A percentile compares a stretch with the other conserved stretches of the same genome.
Conservation (phyloP, 2,329 filamentous ascomycete species). For the Teratosphaeriaceae sp. region DNA sequence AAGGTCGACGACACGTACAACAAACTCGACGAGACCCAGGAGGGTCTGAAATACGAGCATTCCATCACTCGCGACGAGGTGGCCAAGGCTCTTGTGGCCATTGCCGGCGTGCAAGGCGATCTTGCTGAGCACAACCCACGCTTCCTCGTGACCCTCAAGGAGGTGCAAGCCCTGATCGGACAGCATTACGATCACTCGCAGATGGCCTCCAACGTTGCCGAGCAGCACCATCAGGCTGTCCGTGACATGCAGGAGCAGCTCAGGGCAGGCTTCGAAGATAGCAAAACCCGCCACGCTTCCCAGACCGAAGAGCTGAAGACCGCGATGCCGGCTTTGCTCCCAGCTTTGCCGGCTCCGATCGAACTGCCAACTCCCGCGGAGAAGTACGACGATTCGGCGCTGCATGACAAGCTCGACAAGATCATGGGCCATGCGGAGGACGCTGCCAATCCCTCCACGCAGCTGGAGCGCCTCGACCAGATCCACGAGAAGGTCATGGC, state of each 20-base stretch:
- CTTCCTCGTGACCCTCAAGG: conserved; percentile 77
- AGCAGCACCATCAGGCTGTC: conserved; percentile 35
- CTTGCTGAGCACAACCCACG: conserved; percentile 81
- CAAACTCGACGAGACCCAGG: conserved; percentile 69
- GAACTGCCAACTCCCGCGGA: conserved; percentile 36
- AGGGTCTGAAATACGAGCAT: conserved; percentile 70
- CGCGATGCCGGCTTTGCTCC: conserved; percentile 39
- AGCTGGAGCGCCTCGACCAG: conserved; percentile 76
- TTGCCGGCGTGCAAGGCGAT: conserved; percentile 71
- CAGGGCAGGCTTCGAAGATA: conserved; percentile 37
- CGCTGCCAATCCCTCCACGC: conserved; percentile 62
- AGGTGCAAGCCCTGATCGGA: conserved; percentile 74
- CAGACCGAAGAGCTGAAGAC: conserved; percentile 38
- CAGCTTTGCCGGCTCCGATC: conserved; percentile 28
- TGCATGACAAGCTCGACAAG: conserved; percentile 42
- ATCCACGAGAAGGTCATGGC: conserved; percentile 82
- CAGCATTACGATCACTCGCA: conserved; percentile 88
- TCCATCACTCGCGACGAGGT: conserved; percentile 76
- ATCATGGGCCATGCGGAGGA: conserved; percentile 58
- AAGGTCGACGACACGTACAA: conserved; percentile 72
- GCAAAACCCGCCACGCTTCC: conserved; percentile 33
- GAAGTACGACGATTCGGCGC: conserved; percentile 57
- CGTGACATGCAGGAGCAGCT: conserved; percentile 38
- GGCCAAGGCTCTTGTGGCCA: conserved; percentile 62
- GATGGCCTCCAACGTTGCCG: conserved; percentile 35